These are phyloP conservation scores for Nigrospora oryzae DNA, from an alignment of 2,329 filamentous ascomycete genomes.

Conservation along the genomic window DNA sequence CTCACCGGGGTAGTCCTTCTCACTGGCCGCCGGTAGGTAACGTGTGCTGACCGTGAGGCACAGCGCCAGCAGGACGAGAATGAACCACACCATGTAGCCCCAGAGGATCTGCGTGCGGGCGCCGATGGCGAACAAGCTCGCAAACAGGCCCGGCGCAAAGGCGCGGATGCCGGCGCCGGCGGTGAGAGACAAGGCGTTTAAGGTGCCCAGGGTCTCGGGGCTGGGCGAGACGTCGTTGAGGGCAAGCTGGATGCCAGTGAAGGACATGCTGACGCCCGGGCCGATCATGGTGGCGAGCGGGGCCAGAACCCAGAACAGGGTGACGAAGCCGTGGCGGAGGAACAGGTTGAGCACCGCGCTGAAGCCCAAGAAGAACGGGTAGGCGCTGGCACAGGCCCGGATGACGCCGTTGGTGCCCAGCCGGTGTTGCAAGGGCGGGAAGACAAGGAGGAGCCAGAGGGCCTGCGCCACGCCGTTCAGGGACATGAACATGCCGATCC, in stretches of 20 bases:
- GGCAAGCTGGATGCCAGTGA: slow-evolving; percentile 63
- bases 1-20: slow-evolving; percentile 8
- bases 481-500: slow-evolving; percentile 60
- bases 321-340: slow-evolving; percentile 32
- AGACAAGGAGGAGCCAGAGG: slow-evolving; percentile 61
- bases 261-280: slow-evolving; percentile 58
- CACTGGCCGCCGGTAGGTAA: slow-evolving; percentile 23
- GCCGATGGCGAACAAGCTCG: slow-evolving; percentile 60
- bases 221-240: slow-evolving; percentile 67
- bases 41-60: slow-evolving; percentile 22
- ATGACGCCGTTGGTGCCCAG: slow-evolving; percentile 61
- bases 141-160: slow-evolving; percentile 56
- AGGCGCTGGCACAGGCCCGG: slow-evolving; percentile 44
- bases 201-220: slow-evolving; percentile 54
- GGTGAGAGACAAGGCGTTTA: slow-evolving; percentile 64
- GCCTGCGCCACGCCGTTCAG: slow-evolving; percentile 59
- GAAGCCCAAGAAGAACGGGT: slow-evolving; percentile 54
- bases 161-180: slow-evolving; percentile 53
- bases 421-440: slow-evolving; percentile 58
- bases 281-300: slow-evolving; percentile 42
- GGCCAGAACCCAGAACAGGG: slow-evolving; percentile 48
- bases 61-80: slow-evolving; percentile 33
- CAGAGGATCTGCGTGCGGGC: slow-evolving; percentile 50
- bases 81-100: slow-evolving; percentile 60
- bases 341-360: slow-evolving; percentile 49